Percentiles rank a stretch among this genome's conserved stretches.
Conservation (phyloP, 768 basidiomycete species). For the Polyporus arcularius region DNA sequence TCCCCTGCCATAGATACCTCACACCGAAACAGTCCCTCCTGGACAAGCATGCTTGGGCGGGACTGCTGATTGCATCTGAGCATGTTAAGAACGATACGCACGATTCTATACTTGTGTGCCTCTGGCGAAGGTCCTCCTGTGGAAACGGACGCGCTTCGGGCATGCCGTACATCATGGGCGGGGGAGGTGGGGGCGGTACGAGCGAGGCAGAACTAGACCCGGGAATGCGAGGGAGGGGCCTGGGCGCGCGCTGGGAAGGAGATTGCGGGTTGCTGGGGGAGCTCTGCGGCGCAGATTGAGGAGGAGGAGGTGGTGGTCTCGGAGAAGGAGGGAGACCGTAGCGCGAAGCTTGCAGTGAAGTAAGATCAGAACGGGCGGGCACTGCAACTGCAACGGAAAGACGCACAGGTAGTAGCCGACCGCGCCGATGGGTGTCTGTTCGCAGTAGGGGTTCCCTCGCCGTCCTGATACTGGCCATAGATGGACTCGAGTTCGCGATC, state of each 20-base stretch:
- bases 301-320: conserved; percentile 21
- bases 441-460: conserved; percentile 25
- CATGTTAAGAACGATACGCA: conserved; percentile 8
- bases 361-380: conserved; percentile 19
- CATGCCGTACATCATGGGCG: conserved; percentile 16
- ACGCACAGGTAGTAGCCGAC: conserved; percentile 20
- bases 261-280: conserved; percentile 20
- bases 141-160: conserved; percentile 22
- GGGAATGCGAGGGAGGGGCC: conserved; percentile 31
- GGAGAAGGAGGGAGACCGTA: conserved; percentile 26
- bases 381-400: conserved; percentile 21
- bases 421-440: conserved; percentile 18
- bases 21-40: neutral
- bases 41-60: neutral
- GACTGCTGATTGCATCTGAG: neutral
- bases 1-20: too few relatives aligned
- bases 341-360: conserved; percentile 5
- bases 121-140: conserved; percentile 15
- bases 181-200: conserved; percentile 24
- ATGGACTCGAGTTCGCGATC: conserved; percentile 27
- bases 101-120: conserved; percentile 25
- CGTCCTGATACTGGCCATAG: conserved; percentile 28
- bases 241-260: conserved; percentile 24
- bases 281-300: neutral
- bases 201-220: conserved; percentile 15